Evolutionary conservation across 257 asterid genomes (phyloP), one percentile per base, ranked within the genome.

Genomic region (Gentiana straminea): DNA sequence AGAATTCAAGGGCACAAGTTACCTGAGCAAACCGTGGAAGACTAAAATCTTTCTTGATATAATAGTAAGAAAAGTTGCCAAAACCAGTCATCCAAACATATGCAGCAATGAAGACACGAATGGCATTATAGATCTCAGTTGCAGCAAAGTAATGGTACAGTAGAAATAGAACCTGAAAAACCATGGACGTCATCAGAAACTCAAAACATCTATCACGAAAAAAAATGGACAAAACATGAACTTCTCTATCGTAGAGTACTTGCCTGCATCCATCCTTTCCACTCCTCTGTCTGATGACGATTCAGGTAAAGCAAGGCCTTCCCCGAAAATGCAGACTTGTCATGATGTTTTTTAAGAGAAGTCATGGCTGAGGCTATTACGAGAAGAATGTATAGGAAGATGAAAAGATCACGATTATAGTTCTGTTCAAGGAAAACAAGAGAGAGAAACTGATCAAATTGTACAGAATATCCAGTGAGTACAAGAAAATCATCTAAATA

Each of bases 181-280:
- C 65, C 70, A 62, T 55, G 50, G 49, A 55, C 15, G 38, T 8
- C 7, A 15, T 10, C 7, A 41, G 46, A 41, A 41, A 41, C 2
- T 7, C 46, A 41, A 41, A 41, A 41, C 46, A 7, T 41, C 46
- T 10, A 41, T 41, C 46, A 41, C 5, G 46, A 1, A 41, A 2
- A 41, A 10, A 41, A 41, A 1, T 41, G 9, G 46, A 24, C 24
- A 24, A 24, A 24, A 24, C 41, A 6, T 57, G 15, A 44, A 44
- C 13, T 57, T 13, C 11, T 8, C 34, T 33, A 47, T 11, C 9
- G 35, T 13, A 63, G n/a, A 71, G 32, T 63, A 64, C 89, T 71
- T 79, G 77, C 98, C 95, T 91, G 98, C 95, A 89, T 89, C 83
- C 81, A 86, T 74, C 95, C 97, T 76, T 84, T 86, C 95, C 97